phyloP scores from a whole-genome alignment of 2,329 filamentous ascomycete species.

The Penicillium fuscoglaucum region DNA sequence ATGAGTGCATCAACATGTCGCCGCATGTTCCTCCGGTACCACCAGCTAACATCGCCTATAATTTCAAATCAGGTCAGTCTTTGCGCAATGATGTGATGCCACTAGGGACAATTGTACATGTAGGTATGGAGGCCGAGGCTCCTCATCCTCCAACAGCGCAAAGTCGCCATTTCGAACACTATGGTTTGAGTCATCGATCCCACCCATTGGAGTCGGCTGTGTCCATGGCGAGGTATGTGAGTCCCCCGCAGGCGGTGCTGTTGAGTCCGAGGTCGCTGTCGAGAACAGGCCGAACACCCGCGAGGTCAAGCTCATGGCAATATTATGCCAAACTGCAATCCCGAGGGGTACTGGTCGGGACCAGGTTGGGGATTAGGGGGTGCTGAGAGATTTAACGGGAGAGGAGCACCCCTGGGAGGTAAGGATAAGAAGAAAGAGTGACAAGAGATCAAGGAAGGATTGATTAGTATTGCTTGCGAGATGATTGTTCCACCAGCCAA shows the following conservation, averaged over 20 bases:
- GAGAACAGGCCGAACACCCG: constrained; percentile 55
- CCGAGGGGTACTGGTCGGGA: constrained; percentile 32
- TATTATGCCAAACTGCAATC: constrained; percentile 29
- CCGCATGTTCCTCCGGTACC: constrained; percentile 89
- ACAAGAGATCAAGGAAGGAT: constrained; percentile 13
- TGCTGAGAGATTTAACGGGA: constrained; percentile 19
- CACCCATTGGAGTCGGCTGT: constrained; percentile 26
- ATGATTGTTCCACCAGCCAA: constrained; percentile 29
- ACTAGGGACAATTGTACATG: constrained; percentile 53
- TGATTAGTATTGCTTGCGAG: constrained; percentile 5
- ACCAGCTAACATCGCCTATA: constrained; percentile 89
- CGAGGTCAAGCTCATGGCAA: constrained; percentile 60
- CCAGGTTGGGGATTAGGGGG: constrained; percentile 29
- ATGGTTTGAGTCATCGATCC: constrained; percentile 12
- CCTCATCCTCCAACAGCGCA: constrained; percentile 50
- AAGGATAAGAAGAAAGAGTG: constrained; percentile 18
- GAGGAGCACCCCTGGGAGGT: constrained; percentile 19
- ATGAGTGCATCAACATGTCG: constrained; percentile 97
- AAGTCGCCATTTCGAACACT: constrained; percentile 40
- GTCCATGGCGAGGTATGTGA: constrained; percentile 32
- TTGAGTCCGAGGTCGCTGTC: constrained; percentile 36
- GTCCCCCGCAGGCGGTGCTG: constrained; percentile 26
- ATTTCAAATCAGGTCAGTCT: constrained; percentile 7
- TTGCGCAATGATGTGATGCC: not conserved
- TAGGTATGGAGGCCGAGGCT: constrained; percentile 62